Evolutionary conservation across 2,329 filamentous ascomycete species (phyloP), one percentile per base, ranked within the genome.

Genomic region (Hypoxylon rubiginosum): DNA sequence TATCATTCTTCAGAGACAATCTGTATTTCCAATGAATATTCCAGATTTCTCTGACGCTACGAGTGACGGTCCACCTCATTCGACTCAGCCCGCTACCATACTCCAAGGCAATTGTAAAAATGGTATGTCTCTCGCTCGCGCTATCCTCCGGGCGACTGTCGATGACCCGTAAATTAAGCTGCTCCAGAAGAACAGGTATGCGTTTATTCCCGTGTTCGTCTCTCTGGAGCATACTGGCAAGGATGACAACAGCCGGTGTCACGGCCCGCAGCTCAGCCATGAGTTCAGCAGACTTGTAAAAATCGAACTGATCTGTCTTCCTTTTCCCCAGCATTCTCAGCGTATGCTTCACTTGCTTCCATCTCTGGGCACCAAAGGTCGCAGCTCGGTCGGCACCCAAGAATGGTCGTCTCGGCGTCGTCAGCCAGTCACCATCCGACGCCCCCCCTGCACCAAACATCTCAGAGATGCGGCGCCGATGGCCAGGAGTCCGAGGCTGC

Each of bases 141-240:
- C 87, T 89, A 46, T 92, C 89, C 65, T 90, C 87, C 10, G 89
- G 88, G 10, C 84, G 83, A 73, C 93, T 97, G 74, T 97, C 93
- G 8, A 90, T 91, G 64, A 99, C 92, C 62, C 87, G 89, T 64
- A 99, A 86, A 78, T 97, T 97, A 64, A 99, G 85, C 81, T 99
- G 96, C 79, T 99, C 96, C 6, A 99, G 86, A 3, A 99, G 87
- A 57, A 99, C 94, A 0, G 96, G 96, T 62, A 99, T 97, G 64
- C 94, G 90, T 80, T 93, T 96, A 79, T 97, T 96, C 52, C 95
- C 94, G 73, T 97, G 93, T 79, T 99, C 96, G 73, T 99, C 96
- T 62, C 96, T 88, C 80, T 98, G 96, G 73, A 98, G 96, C 92
- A 98, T 97, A 76, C 94, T 97, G 7, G 96, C 96, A 56, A 99